Conservation (phyloP, 2,329 filamentous ascomycete genomes). For the Chaetomium globosum region DNA sequence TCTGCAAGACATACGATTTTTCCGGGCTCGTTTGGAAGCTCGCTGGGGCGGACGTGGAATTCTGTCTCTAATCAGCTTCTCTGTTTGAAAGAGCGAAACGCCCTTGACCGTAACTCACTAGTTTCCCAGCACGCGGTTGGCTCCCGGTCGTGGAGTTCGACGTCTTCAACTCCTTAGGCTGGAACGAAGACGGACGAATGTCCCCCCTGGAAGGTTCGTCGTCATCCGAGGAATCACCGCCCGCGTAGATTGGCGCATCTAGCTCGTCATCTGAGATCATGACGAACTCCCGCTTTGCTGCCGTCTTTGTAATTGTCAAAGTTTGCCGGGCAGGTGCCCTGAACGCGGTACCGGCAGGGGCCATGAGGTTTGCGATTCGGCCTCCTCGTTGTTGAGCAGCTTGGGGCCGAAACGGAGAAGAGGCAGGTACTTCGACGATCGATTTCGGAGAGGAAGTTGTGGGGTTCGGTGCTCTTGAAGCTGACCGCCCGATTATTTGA, state of each 20-base stretch:
- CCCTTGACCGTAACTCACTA: constrained; percentile 5
- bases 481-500: constrained; percentile 49
- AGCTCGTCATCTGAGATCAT: constrained; percentile 41
- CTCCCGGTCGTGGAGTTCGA: constrained; percentile 1
- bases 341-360: constrained; percentile 74
- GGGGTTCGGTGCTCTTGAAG: constrained; percentile 39
- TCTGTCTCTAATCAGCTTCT: constrained; percentile 17
- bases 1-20: constrained; percentile 27
- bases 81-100: no score
- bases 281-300: constrained; percentile 43
- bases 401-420: constrained; percentile 67
- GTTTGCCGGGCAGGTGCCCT: constrained; percentile 44
- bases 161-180: constrained; percentile 44
- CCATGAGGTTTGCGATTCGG: constrained; percentile 57
- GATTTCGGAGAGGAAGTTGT: constrained; percentile 50
- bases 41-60: constrained; percentile 19
- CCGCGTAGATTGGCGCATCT: constrained; percentile 43
- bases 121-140: neutral
- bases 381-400: constrained; percentile 34
- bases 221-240: constrained; percentile 59
- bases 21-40: constrained; percentile 31
- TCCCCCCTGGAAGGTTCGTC: constrained; percentile 60
- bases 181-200: constrained; percentile 63
- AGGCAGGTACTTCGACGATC: constrained; percentile 80
- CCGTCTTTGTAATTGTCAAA: constrained; percentile 32